phyloP scores from a whole-genome alignment of 2,329 filamentous ascomycete species.

The Macroventuria anomochaeta region DNA sequence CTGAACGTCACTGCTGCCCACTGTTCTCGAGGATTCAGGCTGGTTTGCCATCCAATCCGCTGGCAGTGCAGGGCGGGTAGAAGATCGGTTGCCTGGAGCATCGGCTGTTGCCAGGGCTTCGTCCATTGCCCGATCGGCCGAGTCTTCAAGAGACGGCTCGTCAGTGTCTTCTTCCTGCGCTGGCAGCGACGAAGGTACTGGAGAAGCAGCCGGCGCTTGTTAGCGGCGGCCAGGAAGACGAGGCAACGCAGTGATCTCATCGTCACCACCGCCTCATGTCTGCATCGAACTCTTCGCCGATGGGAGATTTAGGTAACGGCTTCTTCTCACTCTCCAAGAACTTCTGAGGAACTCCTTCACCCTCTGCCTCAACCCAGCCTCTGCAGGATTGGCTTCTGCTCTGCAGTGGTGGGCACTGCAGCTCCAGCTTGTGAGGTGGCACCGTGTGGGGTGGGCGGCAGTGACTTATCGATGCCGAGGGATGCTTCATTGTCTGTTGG shows the following conservation, averaged over 20 bases:
- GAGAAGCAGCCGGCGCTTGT: too few relatives aligned
- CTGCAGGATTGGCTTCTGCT: not conserved
- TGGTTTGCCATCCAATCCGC: not conserved
- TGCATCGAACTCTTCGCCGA: not conserved
- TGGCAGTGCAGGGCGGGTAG: not conserved
- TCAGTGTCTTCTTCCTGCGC: too few relatives aligned
- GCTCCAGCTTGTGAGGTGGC: too few relatives aligned
- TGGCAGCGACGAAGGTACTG: too few relatives aligned
- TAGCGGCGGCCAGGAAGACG: not conserved
- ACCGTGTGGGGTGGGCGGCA: not conserved
- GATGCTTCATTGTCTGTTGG: not conserved
- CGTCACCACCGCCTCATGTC: not conserved
- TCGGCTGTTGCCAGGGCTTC: not conserved
- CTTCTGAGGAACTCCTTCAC: not conserved
- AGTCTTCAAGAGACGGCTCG: not conserved
- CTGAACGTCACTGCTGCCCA: too few relatives aligned
- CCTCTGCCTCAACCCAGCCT: not conserved
- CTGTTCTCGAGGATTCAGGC: not conserved
- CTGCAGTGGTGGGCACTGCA: not conserved
- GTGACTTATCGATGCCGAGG: not conserved
- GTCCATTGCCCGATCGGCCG: not conserved
- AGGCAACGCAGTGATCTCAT: not conserved
- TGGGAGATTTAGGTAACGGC: not conserved
- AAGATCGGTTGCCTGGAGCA: not conserved
- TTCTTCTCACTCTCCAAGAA: not conserved